Base-by-base conservation (phyloP, 805 yeast genomes). In the Priceomyces haplophilus region DNA sequence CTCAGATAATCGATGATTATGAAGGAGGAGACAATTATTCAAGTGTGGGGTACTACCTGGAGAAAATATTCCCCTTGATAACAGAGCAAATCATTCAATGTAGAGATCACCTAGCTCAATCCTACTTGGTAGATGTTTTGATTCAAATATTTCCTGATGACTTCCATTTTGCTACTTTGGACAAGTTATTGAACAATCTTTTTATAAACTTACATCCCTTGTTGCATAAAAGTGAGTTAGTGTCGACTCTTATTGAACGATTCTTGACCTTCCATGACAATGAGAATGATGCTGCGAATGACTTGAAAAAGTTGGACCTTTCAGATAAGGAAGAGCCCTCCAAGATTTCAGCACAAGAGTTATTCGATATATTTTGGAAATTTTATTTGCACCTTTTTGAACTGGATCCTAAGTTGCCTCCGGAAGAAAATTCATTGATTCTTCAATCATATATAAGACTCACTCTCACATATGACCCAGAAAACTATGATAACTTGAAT, bases 61-160 rank as follows among this genome's bases (percentile, higher is more conserved):
- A 65, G 12, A 69, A 76, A 21, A 80, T 91, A 16, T 72, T 93
- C 46, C 97, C 97, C 1, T 75, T 80, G 0, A 72, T 91, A 11
- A 72, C 91, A 27, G 96, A 90, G 53, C 99, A 93, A 62, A 83
- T 91, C 29, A 80, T 90, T 10, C 97, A 90, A 59, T 93, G 98
- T 59, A 78, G 86, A 46, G 99, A 93, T 59, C 82, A 81, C 21
- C 74, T 93, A 46, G 97, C 98, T 3, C 99, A 93, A 65, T 90
- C 85, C 56, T 93, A 93, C 58, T 66, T 93, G 44, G 72, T 90
- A 38, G 99, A 93, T 57, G 96, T 93, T 10, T 74, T 93, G 41
- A 84, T 90, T 42, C 97, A 91, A 59, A 95, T 90, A 1, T 93
- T 93, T 67, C 97, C 98, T 1, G 97, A 88, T 55, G 88, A 85